Percentiles rank a stretch among this genome's conserved stretches.
Evolutionary conservation across 1,284 basidiomycete species (phyloP).

Genomic region (Ceraceosorus bombacis): DNA sequence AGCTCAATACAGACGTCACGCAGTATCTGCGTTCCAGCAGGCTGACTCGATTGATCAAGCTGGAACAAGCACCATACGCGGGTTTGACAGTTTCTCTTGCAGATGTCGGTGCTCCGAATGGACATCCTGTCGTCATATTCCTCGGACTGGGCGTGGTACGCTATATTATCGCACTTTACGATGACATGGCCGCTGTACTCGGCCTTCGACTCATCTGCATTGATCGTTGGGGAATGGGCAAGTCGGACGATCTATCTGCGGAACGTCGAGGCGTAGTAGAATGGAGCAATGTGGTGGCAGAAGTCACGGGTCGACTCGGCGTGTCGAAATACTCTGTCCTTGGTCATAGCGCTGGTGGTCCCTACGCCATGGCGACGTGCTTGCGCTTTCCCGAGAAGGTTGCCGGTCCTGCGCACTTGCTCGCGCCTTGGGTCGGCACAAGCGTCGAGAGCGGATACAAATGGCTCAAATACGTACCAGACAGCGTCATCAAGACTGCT

Average conservation of each 20-base stretch:
- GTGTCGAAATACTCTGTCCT: conserved; percentile 77
- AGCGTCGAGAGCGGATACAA: conserved; percentile 78
- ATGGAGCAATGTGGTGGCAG: conserved; percentile 82
- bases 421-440: conserved; percentile 93
- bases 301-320: conserved; percentile 72
- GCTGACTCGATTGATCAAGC: conserved; percentile 70
- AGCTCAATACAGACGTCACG: not conserved
- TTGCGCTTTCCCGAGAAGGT: conserved; percentile 64
- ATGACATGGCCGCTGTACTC: conserved; percentile 84
- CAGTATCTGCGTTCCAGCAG: conserved; percentile 7
- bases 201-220: conserved; percentile 84
- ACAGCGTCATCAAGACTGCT: conserved; percentile 82
- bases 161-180: conserved; percentile 87
- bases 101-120: conserved; percentile 73
- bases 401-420: conserved; percentile 72
- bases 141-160: conserved; percentile 87
- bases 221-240: conserved; percentile 91
- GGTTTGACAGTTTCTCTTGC: conserved; percentile 77
- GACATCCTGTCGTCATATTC: conserved; percentile 80
- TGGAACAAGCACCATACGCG: conserved; percentile 71
- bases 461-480: conserved; percentile 93
- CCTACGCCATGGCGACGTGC: conserved; percentile 83
- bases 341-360: conserved; percentile 93
- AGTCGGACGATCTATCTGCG: conserved; percentile 63
- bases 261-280: conserved; percentile 69